Conservation (phyloP, 805 yeast species). For the Saturnispora sekii region DNA sequence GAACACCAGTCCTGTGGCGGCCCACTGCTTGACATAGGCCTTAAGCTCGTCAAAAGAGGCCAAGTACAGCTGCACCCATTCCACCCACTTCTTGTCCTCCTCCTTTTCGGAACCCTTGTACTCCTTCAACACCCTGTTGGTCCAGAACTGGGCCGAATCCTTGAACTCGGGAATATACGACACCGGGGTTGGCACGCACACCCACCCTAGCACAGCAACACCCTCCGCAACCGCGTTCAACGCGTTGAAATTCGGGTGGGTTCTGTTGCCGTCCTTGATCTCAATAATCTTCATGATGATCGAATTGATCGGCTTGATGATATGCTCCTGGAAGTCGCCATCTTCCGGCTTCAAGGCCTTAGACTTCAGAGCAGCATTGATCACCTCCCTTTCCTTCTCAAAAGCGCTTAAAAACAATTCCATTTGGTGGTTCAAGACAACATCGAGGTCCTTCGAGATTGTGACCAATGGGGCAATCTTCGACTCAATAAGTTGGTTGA, state of each 20-base stretch:
- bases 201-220: slow-evolving; percentile 86
- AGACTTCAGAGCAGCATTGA: slow-evolving; percentile 48
- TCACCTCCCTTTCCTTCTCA: slow-evolving; percentile 45
- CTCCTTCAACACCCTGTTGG: slow-evolving; percentile 82
- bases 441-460: slow-evolving; percentile 43
- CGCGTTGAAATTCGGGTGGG: slow-evolving; percentile 54
- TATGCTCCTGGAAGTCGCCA: slow-evolving; percentile 41
- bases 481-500: slow-evolving; percentile 43
- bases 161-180: slow-evolving; percentile 71
- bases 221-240: slow-evolving; percentile 85
- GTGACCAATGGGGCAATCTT: slow-evolving; percentile 52
- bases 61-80: slow-evolving; percentile 71
- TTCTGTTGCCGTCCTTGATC: slow-evolving; percentile 67
- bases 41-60: slow-evolving; percentile 60
- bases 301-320: slow-evolving; percentile 56
- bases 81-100: slow-evolving; percentile 26
- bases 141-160: slow-evolving; percentile 91
- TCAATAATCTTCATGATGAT: slow-evolving; percentile 47
- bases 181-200: slow-evolving; percentile 66
- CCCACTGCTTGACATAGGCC: slow-evolving; percentile 65
- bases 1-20: slow-evolving; percentile 83
- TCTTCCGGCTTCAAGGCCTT: slow-evolving; percentile 55
- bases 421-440: slow-evolving; percentile 50
- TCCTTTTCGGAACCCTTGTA: slow-evolving; percentile 60
- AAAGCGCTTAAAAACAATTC: slow-evolving; percentile 42